Evolutionary conservation across 257 asterid species (phyloP).

Genomic region (Solanum ahanhuiri): DNA sequence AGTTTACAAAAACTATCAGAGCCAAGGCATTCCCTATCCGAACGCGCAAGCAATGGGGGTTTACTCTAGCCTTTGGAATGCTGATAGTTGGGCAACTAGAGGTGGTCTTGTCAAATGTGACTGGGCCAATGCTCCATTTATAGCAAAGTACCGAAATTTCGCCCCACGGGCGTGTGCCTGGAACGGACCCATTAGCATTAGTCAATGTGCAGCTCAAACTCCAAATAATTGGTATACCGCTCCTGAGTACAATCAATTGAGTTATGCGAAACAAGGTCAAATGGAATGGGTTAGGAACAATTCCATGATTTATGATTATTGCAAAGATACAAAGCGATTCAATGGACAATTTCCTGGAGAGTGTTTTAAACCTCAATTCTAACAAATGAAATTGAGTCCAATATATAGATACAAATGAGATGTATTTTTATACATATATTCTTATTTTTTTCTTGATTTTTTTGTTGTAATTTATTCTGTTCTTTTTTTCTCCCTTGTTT

Average conservation of each 20-base stretch:
- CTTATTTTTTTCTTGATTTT: too few relatives aligned
- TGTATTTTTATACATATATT: not conserved
- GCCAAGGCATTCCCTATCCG: constrained; percentile 48
- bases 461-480: not conserved
- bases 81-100: constrained; percentile 79
- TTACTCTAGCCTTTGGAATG: constrained; percentile 77
- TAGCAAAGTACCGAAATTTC: constrained; percentile 35
- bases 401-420: not conserved
- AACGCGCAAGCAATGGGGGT: constrained; percentile 52
- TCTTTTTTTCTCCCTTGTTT: not conserved
- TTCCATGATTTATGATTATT: constrained; percentile 54
- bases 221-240: constrained; percentile 33
- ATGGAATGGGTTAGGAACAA: constrained; percentile 34
- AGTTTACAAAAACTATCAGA: constrained; percentile 42
- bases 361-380: constrained; percentile 37
- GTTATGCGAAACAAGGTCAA: constrained; percentile 12
- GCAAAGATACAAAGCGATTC: constrained; percentile 33
- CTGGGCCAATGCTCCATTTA: constrained; percentile 54
- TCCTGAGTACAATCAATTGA: constrained; percentile 16
- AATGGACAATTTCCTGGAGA: constrained; percentile 46
- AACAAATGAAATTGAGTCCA: not conserved
- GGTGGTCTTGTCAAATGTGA: constrained; percentile 56
- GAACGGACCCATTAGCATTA: constrained; percentile 17
- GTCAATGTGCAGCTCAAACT: constrained; percentile 20
- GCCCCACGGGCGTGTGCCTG: constrained; percentile 32